A percentile compares a stretch with the other conserved stretches of the same genome.
Evolutionary conservation across 1,284 basidiomycete genomes (phyloP).

Genomic region (Trametes sp.): DNA sequence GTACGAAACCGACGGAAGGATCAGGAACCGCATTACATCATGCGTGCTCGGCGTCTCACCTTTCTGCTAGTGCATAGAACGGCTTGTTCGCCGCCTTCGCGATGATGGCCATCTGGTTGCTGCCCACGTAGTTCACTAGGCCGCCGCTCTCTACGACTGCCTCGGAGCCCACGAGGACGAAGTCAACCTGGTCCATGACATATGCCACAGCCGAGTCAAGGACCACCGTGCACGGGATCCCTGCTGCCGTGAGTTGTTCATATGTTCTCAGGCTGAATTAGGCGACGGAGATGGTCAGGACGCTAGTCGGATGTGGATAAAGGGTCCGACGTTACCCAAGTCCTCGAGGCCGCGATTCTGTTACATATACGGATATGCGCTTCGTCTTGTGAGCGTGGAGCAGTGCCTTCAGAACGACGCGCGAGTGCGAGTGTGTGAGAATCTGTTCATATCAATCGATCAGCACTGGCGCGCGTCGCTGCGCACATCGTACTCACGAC

Average conservation of each 20-base stretch:
- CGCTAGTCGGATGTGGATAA: slow-evolving; percentile 14
- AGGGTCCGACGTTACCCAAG: slow-evolving; percentile 63
- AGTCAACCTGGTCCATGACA: slow-evolving; percentile 92
- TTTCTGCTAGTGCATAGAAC: slow-evolving; percentile 96
- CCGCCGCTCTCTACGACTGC: slow-evolving; percentile 96
- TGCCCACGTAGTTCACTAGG: slow-evolving; percentile 89
- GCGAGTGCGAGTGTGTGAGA: slow-evolving; percentile 94
- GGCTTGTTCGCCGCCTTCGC: slow-evolving; percentile 96
- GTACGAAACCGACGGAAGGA: slow-evolving; percentile 33
- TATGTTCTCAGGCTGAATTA: slow-evolving; percentile 85
- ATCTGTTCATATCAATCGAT: slow-evolving; percentile 61
- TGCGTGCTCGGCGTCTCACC: slow-evolving; percentile 53
- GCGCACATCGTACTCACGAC: slow-evolving; percentile 58
- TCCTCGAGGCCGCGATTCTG: slow-evolving; percentile 90
- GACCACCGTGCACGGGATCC: slow-evolving; percentile 94
- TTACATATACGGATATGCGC: slow-evolving; percentile 96
- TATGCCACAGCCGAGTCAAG: slow-evolving; percentile 97
- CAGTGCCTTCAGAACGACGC: slow-evolving; percentile 95
- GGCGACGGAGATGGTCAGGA: slow-evolving; percentile 21
- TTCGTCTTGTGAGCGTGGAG: slow-evolving; percentile 90
- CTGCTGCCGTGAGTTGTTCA: slow-evolving; percentile 81
- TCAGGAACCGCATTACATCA: slow-evolving; percentile 34
- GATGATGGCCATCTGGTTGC: slow-evolving; percentile 96
- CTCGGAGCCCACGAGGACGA: slow-evolving; percentile 96
- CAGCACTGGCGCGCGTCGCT: slow-evolving; percentile 19